phyloP scores from a whole-genome alignment of 2,329 filamentous ascomycete genomes.

The Fusarium sp. region DNA sequence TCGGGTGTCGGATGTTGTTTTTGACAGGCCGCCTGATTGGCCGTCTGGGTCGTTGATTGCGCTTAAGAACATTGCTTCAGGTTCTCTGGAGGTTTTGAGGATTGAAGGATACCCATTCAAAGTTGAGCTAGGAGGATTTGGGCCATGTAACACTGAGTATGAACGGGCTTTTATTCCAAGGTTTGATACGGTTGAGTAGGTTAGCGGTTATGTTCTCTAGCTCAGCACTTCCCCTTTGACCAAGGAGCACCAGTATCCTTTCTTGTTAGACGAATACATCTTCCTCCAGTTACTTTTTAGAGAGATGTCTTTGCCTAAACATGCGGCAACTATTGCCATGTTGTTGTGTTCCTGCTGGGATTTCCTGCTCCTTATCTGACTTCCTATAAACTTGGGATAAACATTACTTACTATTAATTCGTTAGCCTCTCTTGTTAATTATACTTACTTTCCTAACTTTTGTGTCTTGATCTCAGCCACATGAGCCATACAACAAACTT shows the following conservation, averaged over 20 bases:
- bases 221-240: not conserved
- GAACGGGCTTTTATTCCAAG: not conserved
- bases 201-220: no score
- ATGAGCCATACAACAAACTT: not conserved
- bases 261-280: no score
- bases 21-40: not conserved
- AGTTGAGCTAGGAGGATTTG: not conserved
- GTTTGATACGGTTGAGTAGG: not conserved
- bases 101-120: conserved; percentile 8
- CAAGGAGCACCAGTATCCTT: not conserved
- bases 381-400: not conserved
- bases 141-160: not conserved
- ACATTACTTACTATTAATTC: not conserved
- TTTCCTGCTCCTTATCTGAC: not conserved
- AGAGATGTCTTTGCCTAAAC: not conserved
- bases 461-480: not conserved
- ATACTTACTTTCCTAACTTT: not conserved
- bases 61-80: conserved; percentile 6
- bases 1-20: conserved; percentile 4
- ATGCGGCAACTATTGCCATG: not conserved
- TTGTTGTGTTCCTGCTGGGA: not conserved
- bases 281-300: not conserved
- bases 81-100: conserved; percentile 10
- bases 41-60: conserved; percentile 7
- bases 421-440: not conserved